Conservation (phyloP, 176 grass and related monocot species). For the Raddia distichophylla region DNA sequence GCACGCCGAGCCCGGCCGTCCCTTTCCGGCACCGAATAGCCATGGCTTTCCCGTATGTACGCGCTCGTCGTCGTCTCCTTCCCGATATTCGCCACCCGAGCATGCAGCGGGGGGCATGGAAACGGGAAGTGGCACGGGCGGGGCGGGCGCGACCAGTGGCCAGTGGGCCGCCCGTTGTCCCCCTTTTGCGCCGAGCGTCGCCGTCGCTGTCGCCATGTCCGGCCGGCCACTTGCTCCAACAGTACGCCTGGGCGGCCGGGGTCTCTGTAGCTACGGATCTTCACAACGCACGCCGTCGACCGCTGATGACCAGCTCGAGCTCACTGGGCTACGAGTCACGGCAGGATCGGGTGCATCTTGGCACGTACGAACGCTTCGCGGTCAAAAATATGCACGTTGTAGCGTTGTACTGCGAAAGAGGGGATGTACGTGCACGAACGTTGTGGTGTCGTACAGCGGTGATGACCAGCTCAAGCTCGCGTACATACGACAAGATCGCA, state of each 20-base stretch:
- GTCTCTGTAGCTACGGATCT: background rate
- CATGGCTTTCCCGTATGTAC: background rate
- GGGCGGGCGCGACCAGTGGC: background rate
- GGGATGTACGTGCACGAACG: too few species aligned
- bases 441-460: too few species aligned
- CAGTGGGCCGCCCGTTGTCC: background rate
- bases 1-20: constrained; percentile 4
- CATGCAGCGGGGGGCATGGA: background rate
- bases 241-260: too few species aligned
- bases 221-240: background rate
- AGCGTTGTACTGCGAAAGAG: too few species aligned
- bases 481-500: too few species aligned
- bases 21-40: background rate
- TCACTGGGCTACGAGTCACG: too few species aligned
- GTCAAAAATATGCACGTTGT: too few species aligned
- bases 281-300: background rate
- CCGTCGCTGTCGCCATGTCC: background rate
- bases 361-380: too few species aligned
- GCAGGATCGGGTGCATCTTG: too few species aligned
- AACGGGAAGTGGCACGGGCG: background rate
- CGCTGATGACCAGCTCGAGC: background rate
- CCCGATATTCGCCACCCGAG: background rate
- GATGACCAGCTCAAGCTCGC: background rate
- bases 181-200: background rate
- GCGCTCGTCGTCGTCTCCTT: background rate